Evolutionary conservation across 352 stramenopile species (phyloP), one percentile per base, ranked within the genome.

Genomic region (Phytophthora megakarya): DNA sequence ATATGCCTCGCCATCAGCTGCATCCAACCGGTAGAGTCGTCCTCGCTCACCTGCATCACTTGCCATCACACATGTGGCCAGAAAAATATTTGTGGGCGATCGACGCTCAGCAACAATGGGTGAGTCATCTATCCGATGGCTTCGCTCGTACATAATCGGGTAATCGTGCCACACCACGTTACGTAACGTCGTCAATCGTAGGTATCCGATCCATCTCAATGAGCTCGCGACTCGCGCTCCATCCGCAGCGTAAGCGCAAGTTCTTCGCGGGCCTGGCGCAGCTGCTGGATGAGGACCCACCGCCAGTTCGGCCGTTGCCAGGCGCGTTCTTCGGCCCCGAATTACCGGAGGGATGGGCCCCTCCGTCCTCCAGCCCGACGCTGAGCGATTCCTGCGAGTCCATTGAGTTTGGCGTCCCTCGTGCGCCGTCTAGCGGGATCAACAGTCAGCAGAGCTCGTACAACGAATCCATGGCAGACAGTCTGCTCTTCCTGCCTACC

Each of bases 241-340:
- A 90, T 64, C 75, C 76, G 51, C 80, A 82, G 39, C 77, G 79
- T 38, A 92, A 95, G 69, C 78, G 82, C 65, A 92, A 91, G 66
- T 93, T 92, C 67, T 95, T 92, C 55, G 67, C 65, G 11, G 84
- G 80, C 15, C 70, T 90, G 16, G 80, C 80, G 0, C 61, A 76
- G 28, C 55, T 92, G 15, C 64, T 92, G 21, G 44, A 67, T 18
- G 78, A 92, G 50, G 62, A 72, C 2, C 47, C 61, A 9, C 78
- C 69, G 0, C 39, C 53, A 16, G 73, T 86, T 16, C 67, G 64
- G 21, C 66, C 64, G 12, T 56, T 88, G 21, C 37, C 65, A 11
- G 64, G 72, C 15, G 69, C 67, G 5, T 83, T 86, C 51, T 76
- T 70, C 40, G 65, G 61, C 1, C 54, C 54, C 4, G 49, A 74